Conservation (phyloP, 192 early-diverging fungal genomes). For the Coemansia brasiliensis region DNA sequence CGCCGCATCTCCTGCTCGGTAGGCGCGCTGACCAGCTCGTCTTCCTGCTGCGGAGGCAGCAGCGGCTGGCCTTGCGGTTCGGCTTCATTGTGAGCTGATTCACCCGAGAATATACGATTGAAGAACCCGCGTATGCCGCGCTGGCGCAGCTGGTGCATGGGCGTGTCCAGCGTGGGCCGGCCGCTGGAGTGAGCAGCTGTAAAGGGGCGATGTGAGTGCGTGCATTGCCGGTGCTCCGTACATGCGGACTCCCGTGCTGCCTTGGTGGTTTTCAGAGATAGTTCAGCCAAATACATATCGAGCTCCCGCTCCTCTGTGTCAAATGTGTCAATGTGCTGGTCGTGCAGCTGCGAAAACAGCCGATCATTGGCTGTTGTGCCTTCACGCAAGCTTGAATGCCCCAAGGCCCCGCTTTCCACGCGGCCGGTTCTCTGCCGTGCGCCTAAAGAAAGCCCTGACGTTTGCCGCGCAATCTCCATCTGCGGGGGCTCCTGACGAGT, state of each 20-base stretch:
- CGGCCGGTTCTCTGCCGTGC: conserved; percentile 22
- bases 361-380: not conserved
- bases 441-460: conserved; percentile 4
- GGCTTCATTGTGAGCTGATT: conserved; percentile 1
- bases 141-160: conserved; percentile 4
- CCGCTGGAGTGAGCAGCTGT: conserved; percentile 19
- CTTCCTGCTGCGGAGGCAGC: conserved; percentile 17
- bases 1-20: conserved; percentile 40
- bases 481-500: conserved; percentile 21
- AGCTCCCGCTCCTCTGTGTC: conserved; percentile 47
- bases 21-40: conserved; percentile 11
- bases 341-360: conserved; percentile 7
- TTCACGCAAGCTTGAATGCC: conserved; percentile 5
- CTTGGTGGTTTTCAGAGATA: conserved; percentile 33
- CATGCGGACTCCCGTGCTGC: conserved; percentile 27
- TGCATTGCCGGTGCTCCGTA: conserved; percentile 31
- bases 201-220: conserved; percentile 32
- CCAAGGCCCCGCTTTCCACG: conserved; percentile 48
- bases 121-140: conserved; percentile 41
- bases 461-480: not conserved
- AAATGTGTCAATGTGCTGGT: conserved; percentile 18
- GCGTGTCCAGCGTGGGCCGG: conserved; percentile 31
- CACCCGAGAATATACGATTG: conserved; percentile 43
- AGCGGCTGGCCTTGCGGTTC: conserved; percentile 19
- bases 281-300: conserved; percentile 23